Conservation (phyloP, 1,139 yeast genomes). For the Candida dubliniensis region DNA sequence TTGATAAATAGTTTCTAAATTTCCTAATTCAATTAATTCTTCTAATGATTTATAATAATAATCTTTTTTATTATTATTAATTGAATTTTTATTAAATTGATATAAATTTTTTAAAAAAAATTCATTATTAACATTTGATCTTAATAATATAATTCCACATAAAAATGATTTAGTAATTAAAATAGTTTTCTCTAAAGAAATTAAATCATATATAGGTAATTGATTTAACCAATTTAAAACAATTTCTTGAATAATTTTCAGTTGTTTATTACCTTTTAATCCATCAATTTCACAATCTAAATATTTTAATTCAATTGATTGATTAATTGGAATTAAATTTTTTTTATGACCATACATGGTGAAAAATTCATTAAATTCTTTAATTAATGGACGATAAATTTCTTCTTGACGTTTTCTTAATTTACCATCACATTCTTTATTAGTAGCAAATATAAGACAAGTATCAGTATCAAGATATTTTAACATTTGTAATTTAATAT, state of each 20-base stretch:
- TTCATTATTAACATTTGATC: conserved; percentile 36
- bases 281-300: conserved; percentile 84
- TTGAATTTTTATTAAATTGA: conserved; percentile 34
- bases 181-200: conserved; percentile 86
- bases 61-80: conserved; percentile 21
- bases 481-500: conserved; percentile 56
- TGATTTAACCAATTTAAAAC: conserved; percentile 65
- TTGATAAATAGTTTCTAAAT: conserved; percentile 80
- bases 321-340: conserved; percentile 24
- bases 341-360: conserved; percentile 39
- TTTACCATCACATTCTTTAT: conserved; percentile 77
- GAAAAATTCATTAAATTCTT: conserved; percentile 62
- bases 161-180: conserved; percentile 83
- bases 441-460: conserved; percentile 81
- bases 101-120: conserved; percentile 24
- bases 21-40: conserved; percentile 74
- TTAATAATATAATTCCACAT: conserved; percentile 56
- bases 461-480: conserved; percentile 94
- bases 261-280: conserved; percentile 75
- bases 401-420: conserved; percentile 76
- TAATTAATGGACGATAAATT: conserved; percentile 70
- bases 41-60: conserved; percentile 51
- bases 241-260: conserved; percentile 56
- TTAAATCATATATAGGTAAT: conserved; percentile 72
- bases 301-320: conserved; percentile 42